Evolutionary conservation across 1,284 basidiomycete genomes (phyloP).

Genomic region (Tylopilus orsonianus): DNA sequence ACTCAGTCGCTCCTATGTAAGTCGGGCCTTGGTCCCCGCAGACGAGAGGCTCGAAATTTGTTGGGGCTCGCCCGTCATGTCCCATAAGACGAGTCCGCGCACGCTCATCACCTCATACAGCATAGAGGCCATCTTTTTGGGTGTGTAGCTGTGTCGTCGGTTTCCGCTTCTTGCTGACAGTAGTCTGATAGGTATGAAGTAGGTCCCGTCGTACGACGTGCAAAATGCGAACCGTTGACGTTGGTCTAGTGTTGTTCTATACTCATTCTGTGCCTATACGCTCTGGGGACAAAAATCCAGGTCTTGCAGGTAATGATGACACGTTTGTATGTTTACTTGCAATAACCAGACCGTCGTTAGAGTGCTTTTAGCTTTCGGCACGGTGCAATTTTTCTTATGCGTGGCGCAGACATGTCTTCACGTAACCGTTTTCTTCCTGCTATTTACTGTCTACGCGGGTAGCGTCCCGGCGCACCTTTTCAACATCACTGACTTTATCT

Average conservation of each 20-base stretch:
- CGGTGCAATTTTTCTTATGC: constrained; percentile 22
- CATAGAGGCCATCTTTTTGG: constrained; percentile 19
- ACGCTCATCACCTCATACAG: constrained; percentile 3
- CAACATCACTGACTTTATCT: not conserved
- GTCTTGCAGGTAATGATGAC: constrained; percentile 16
- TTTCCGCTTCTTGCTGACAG: not conserved
- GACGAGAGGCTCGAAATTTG: too few species aligned
- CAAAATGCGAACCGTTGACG: not conserved
- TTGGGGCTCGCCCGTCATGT: too few species aligned
- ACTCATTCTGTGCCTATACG: constrained; percentile 21
- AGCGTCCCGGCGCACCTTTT: not conserved
- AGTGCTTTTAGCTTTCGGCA: constrained; percentile 12
- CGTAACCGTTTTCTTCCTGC: constrained; percentile 3
- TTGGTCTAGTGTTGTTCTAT: constrained; percentile 18
- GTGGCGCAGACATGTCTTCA: constrained; percentile 9
- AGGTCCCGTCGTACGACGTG: not conserved
- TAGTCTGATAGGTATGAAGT: constrained; percentile 21
- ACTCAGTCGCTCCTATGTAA: too few species aligned
- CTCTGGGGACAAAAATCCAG: constrained; percentile 10
- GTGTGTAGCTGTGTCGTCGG: constrained; percentile 8
- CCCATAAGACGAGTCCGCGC: not conserved
- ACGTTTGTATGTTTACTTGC: not conserved
- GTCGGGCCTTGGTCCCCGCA: too few species aligned
- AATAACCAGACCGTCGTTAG: not conserved
- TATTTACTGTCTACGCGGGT: constrained; percentile 6